phyloP scores from a whole-genome alignment of 2,329 filamentous ascomycete genomes.

The Stagonosporopsis chrysanthemi region DNA sequence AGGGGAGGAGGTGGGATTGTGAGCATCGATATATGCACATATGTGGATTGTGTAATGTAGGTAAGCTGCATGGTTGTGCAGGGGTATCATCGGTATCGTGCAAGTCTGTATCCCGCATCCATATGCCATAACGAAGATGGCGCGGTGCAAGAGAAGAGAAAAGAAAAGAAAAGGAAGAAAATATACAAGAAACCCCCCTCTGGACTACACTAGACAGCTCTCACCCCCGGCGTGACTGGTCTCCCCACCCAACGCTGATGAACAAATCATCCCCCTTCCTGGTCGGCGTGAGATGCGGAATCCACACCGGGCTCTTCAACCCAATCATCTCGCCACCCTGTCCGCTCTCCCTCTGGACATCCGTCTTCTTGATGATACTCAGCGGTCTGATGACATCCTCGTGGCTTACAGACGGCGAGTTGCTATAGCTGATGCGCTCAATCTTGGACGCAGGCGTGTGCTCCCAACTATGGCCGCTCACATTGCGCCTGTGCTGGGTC shows the following conservation, averaged over 20 bases:
- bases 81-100: neutral
- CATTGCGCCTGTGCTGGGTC: constrained; percentile 29
- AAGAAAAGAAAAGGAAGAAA: neutral
- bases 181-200: constrained; percentile 5
- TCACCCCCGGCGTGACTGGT: neutral
- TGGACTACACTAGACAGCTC: neutral
- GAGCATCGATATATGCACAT: no score
- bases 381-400: constrained; percentile 34
- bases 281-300: constrained; percentile 71
- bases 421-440: constrained; percentile 25
- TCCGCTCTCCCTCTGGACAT: neutral
- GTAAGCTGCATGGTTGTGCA: neutral
- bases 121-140: neutral
- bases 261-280: constrained; percentile 71
- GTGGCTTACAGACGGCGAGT: constrained; percentile 37
- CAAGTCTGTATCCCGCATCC: neutral
- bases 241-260: constrained; percentile 48
- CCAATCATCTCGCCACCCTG: constrained; percentile 29
- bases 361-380: constrained; percentile 28
- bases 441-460: constrained; percentile 27
- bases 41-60: neutral
- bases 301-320: constrained; percentile 62
- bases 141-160: neutral
- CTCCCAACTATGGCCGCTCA: constrained; percentile 25
- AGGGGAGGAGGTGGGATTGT: neutral